Conservation (phyloP, 164 flowering plant genomes). For the Liriodendron chinense region DNA sequence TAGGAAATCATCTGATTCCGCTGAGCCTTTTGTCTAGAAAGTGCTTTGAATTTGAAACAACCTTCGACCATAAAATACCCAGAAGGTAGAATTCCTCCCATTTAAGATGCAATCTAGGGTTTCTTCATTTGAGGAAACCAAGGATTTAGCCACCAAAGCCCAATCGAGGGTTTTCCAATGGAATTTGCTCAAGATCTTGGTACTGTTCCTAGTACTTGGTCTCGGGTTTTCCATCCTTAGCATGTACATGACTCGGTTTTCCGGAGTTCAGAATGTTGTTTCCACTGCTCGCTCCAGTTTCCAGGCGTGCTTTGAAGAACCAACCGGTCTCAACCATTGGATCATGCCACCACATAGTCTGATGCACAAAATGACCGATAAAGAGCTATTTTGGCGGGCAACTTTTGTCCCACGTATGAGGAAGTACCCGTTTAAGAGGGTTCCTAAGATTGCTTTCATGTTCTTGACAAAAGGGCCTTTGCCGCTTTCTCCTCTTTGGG, state of each 20-base stretch:
- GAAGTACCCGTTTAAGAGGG: constrained; percentile 66
- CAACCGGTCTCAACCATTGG: constrained; percentile 40
- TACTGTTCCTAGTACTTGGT: constrained; percentile 47
- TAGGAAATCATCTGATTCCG: not conserved
- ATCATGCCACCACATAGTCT: constrained; percentile 60
- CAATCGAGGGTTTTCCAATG: constrained; percentile 45
- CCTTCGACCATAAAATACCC: not conserved
- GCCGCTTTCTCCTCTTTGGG: constrained; percentile 90
- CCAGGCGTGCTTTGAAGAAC: constrained; percentile 42
- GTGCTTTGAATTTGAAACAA: not conserved
- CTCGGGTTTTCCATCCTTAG: constrained; percentile 55
- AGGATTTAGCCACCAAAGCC: constrained; percentile 27
- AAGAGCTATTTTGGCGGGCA: constrained; percentile 83
- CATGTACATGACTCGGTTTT: constrained; percentile 37
- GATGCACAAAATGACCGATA: constrained; percentile 74
- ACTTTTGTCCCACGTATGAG: constrained; percentile 56
- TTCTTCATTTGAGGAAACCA: constrained; percentile 46
- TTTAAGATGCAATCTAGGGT: constrained; percentile 31
- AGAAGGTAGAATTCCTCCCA: constrained; percentile 11
- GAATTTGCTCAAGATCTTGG: constrained; percentile 38
- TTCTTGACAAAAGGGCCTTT: constrained; percentile 89
- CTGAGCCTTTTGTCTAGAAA: not conserved
- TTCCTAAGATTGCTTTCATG: constrained; percentile 91
- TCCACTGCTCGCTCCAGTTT: constrained; percentile 20
- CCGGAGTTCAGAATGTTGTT: constrained; percentile 29